Evolutionary conservation across 2,329 filamentous ascomycete genomes (phyloP), one percentile per base, ranked within the genome.

Genomic region (Tolypocladium ophioglossoides): DNA sequence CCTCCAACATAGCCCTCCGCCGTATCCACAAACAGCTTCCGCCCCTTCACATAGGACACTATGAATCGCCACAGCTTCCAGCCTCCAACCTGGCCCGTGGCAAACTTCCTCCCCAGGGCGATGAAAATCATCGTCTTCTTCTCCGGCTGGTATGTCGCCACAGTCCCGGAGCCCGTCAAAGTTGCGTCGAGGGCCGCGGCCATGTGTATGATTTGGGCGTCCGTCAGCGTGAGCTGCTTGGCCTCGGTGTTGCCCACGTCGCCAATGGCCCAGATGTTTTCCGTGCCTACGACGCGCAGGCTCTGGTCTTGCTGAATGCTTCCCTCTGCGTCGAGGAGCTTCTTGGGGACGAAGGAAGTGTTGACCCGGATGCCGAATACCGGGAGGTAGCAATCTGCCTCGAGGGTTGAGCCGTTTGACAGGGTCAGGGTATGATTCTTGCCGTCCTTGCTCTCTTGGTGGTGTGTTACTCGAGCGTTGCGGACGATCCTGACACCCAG

Each of bases 341-440:
- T 46, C 0, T 55, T 40, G 0, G 74, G 70, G 12, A 71, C 54
- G 53, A 76, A 77, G 0, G 62, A 58, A 0, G 70, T 73, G 62
- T 79, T 80, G 50, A 71, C 65, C 1, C 60, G 55, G 16, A 73
- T 55, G 39, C 78, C 78, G 54, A 71, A 68, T 0, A 75, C 69
- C 0, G 77, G 74, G 3, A 80, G 64, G 60, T 75, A 72, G 37
- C 77, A 59, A 20, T 71, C 70, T 41, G 68, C 60, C 3, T 58
- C 62, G 48, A 65, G 57, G 4, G 63, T 65, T n/a, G 56, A 60
- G 30, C 63, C 64, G 39, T 63, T 63, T 6, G 64, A 69, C 37
- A 73, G 57, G 9, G 59, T 61, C 24, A 74, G 55, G 2, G 56
- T 55, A 3, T 56, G 59, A 2, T 52, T 34, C 22, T 58, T 55